Conservation (phyloP, 176 grass and related monocot genomes). For the Urochloa ruziziensis region DNA sequence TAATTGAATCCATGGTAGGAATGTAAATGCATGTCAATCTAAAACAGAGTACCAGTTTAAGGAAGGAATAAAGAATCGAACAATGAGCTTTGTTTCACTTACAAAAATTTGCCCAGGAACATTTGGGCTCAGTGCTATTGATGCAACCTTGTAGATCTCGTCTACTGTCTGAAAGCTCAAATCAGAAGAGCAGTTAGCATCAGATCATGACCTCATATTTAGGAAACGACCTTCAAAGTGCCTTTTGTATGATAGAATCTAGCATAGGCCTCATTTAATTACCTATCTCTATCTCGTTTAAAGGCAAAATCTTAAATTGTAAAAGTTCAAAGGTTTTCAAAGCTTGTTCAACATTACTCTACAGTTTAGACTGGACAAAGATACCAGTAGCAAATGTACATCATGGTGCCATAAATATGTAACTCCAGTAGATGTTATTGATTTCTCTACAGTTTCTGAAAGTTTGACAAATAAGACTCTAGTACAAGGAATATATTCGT, state of each 20-base stretch:
- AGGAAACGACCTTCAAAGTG: not conserved
- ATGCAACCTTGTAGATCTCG: slow-evolving; percentile 99
- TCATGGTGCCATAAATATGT: not conserved
- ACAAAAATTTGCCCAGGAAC: slow-evolving; percentile 98
- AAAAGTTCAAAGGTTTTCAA: not conserved
- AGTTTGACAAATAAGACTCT: not conserved
- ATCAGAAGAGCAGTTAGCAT: slow-evolving; percentile 22
- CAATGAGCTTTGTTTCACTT: slow-evolving; percentile 51
- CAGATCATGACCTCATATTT: slow-evolving; percentile 22
- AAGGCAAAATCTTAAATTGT: not conserved
- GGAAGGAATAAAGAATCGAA: slow-evolving; percentile 15
- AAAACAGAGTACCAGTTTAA: slow-evolving; percentile 4
- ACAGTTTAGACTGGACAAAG: slow-evolving; percentile 21
- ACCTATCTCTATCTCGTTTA: not conserved
- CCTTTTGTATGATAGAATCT: not conserved
- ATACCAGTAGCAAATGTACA: slow-evolving; percentile 16
- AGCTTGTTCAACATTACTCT: not conserved
- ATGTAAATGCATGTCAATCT: not conserved
- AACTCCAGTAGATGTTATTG: slow-evolving; percentile 13
- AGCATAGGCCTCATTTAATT: not conserved
- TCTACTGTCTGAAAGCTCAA: slow-evolving; percentile 74
- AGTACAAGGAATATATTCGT: not conserved
- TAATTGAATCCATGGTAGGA: not conserved
- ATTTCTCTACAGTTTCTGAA: slow-evolving; percentile 18
- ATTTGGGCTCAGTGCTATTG: slow-evolving; percentile 85